Conservation (phyloP, 805 yeast species). For the Candida sanyiensis region DNA sequence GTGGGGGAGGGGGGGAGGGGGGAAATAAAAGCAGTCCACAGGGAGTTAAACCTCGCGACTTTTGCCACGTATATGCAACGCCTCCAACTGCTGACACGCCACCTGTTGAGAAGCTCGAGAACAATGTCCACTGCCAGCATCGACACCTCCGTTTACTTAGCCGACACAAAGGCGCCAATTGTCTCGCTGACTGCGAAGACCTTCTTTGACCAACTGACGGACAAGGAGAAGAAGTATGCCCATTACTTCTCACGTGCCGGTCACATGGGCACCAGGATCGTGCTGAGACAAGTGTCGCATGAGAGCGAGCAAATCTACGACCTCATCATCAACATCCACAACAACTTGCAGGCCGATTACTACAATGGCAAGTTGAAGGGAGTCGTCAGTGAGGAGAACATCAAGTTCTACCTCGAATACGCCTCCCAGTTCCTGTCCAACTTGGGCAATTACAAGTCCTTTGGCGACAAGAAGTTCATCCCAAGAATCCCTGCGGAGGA, state of each 20-base stretch:
- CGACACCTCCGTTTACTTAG: slow-evolving; percentile 29
- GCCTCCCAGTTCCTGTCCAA: slow-evolving; percentile 71
- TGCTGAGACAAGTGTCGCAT: slow-evolving; percentile 73
- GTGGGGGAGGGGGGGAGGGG: no score
- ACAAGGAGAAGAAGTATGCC: slow-evolving; percentile 63
- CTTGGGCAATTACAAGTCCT: slow-evolving; percentile 76
- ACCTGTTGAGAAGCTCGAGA: slow-evolving; percentile 3
- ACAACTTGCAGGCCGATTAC: slow-evolving; percentile 43
- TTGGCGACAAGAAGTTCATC: slow-evolving; percentile 83
- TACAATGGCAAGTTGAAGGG: slow-evolving; percentile 34
- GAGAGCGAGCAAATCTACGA: slow-evolving; percentile 76
- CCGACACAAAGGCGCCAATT: slow-evolving; percentile 64
- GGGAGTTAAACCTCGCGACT: no score
- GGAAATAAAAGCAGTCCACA: no score
- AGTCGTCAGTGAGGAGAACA: slow-evolving; percentile 29
- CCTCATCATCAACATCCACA: slow-evolving; percentile 56
- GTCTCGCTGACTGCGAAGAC: slow-evolving; percentile 61
- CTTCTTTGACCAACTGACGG: slow-evolving; percentile 61
- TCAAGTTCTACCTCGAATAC: slow-evolving; percentile 51
- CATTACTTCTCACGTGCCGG: slow-evolving; percentile 80
- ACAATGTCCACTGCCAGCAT: slow-evolving; percentile 8
- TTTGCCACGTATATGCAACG: slow-evolving; percentile 9
- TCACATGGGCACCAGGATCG: slow-evolving; percentile 77
- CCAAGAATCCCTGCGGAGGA: slow-evolving; percentile 50
- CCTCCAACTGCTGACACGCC: slow-evolving; percentile 9